phyloP scores from a whole-genome alignment of 2,329 filamentous ascomycete genomes.

The Talaromyces sp. region DNA sequence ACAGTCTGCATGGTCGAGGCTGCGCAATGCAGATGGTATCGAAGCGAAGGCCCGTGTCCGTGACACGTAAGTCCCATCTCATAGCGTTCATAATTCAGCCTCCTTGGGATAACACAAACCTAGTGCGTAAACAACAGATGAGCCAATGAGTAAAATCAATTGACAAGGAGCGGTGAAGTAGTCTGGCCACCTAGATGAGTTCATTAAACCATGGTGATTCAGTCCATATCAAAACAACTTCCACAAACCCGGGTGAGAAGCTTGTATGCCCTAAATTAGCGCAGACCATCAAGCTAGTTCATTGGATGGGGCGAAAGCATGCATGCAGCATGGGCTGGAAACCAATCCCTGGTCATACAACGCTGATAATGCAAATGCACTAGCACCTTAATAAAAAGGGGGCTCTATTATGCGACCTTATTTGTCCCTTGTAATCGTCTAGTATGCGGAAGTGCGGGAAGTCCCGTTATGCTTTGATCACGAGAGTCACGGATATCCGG shows the following conservation, averaged over 20 bases:
- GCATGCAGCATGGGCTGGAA: constrained; percentile 15
- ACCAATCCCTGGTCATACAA: constrained; percentile 19
- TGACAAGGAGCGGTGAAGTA: constrained; percentile 16
- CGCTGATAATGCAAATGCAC: constrained; percentile 23
- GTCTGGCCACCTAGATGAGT: neutral
- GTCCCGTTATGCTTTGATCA: constrained; percentile 38
- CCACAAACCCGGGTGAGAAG: constrained; percentile 4
- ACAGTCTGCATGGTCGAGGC: neutral
- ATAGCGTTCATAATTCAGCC: neutral
- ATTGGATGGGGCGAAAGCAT: constrained; percentile 21
- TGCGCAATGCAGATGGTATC: neutral
- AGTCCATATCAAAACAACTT: constrained; percentile 13
- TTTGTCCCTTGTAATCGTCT: constrained; percentile 34
- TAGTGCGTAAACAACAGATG: neutral
- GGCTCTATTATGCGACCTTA: constrained; percentile 27
- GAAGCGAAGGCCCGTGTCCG: neutral
- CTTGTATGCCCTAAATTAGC: constrained; percentile 7
- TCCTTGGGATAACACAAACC: neutral
- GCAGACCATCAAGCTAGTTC: neutral
- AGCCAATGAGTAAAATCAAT: neutral
- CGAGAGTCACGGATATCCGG: constrained; percentile 40
- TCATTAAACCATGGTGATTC: neutral
- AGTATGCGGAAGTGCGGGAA: constrained; percentile 34
- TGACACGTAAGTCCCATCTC: constrained; percentile 6
- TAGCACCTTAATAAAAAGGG: constrained; percentile 30